Evolutionary conservation across 2,329 filamentous ascomycete species (phyloP), one percentile per base, ranked within the genome.

Genomic region (Fusarium brevicatenulatum): DNA sequence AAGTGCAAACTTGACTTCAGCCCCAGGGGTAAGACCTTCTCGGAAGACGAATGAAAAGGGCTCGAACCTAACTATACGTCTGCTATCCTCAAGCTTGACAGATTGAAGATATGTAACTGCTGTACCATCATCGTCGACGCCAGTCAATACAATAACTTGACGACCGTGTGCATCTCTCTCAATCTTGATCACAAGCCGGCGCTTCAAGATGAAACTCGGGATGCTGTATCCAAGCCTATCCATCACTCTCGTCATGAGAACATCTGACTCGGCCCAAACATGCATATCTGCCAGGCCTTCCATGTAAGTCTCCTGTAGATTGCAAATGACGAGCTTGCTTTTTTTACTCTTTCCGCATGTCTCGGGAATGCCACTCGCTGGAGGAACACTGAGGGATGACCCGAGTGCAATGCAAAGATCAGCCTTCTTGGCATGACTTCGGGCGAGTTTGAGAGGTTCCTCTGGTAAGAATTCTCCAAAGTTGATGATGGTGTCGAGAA

Each of bases 401-500:
- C 85, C 85, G 0, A 87, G 79, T 0, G 84, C 84, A 21, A 86
- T 80, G 53, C 84, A 86, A 1, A 87, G 70, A 61, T 87, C 85
- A 4, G 85, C 81, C 44, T 81, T 81, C 21, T 78, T 70, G 5
- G 83, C 83, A 63, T 86, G 78, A 2, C 79, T 70, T 7, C 68
- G 69, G 1, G 84, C 84, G 1, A 73, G 77, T 12, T 78, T 60
- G 1, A 86, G 70, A 1, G 79, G 68, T 2, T 80, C 69, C 2
- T 72, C 77, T 1, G 78, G 79, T 1, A 86, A 74, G 3, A 46
- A 46, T 57, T 86, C 85, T 52, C 80, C 82, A 62, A 86, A 86
- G 62, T 85, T 85, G 74, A 86, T 80, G 75, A 86, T 85, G 32
- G 74, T 86, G 62, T 86, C 85, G 12, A 81, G 78, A 0, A 86